Conservation (phyloP, 139 green algal genomes). For the Nannochloris sp. region DNA sequence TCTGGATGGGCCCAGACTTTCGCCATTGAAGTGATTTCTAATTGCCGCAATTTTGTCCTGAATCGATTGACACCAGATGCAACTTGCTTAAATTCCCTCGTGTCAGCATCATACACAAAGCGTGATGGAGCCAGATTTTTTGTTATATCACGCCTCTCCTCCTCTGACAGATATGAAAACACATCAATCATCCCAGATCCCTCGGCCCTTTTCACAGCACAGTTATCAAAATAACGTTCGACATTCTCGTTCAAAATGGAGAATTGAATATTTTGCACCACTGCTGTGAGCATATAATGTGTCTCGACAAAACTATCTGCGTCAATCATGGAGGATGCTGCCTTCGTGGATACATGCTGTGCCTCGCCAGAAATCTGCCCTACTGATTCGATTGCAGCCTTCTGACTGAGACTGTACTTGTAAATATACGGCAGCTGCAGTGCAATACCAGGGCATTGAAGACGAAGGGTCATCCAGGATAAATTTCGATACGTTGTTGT, state of each 20-base stretch:
- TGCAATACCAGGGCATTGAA: constrained; percentile 26
- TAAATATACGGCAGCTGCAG: constrained; percentile 21
- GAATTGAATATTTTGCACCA: constrained; percentile 19
- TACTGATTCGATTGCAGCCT: too few species aligned
- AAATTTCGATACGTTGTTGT: constrained; percentile 8
- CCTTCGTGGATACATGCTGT: not conserved
- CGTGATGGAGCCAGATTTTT: constrained; percentile 11
- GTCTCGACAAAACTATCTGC: too few species aligned
- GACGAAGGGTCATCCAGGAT: not conserved
- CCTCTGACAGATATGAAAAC: constrained; percentile 25
- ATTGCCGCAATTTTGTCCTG: constrained; percentile 13
- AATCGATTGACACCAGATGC: constrained; percentile 14
- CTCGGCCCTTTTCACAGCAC: constrained; percentile 11
- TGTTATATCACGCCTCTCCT: constrained; percentile 11
- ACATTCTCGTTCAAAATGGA: constrained; percentile 5
- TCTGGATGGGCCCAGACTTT: constrained; percentile 50
- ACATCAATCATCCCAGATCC: constrained; percentile 23
- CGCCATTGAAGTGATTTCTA: constrained; percentile 37
- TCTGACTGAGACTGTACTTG: not conserved
- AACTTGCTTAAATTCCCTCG: constrained; percentile 9
- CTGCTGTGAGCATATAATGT: constrained; percentile 13
- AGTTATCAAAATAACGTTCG: not conserved
- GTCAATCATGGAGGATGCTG: not conserved
- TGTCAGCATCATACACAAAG: constrained; percentile 17
- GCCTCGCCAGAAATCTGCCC: not conserved